Percentiles rank a stretch among this genome's conserved stretches.
phyloP scores from a whole-genome alignment of 1,284 basidiomycete genomes.

The Xerocomus alliaceus region DNA sequence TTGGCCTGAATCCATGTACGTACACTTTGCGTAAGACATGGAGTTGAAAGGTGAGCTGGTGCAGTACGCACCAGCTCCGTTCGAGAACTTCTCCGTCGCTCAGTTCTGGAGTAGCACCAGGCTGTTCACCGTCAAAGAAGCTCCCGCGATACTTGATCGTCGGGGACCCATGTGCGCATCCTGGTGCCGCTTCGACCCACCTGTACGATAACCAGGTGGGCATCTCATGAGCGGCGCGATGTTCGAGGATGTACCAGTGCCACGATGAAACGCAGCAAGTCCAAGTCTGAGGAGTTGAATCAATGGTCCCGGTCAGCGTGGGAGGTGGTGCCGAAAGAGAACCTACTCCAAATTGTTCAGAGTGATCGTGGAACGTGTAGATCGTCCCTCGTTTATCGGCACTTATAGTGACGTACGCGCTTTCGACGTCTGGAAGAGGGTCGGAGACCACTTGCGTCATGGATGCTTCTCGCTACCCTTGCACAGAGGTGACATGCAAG shows the following conservation, averaged over 20 bases:
- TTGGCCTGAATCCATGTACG: not conserved
- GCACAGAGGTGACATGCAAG: not conserved
- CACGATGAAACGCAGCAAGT: constrained; percentile 12
- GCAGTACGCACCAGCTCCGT: not conserved
- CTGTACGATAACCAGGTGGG: not conserved
- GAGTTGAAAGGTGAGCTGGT: not conserved
- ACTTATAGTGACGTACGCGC: constrained; percentile 7
- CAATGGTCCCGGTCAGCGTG: not conserved
- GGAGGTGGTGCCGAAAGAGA: not conserved
- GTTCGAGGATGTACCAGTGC: not conserved
- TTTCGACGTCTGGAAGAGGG: not conserved
- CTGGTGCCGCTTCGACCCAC: constrained; percentile 4
- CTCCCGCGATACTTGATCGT: constrained; percentile 74
- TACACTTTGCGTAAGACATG: not conserved
- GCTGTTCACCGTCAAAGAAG: not conserved
- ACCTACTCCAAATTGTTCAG: constrained; percentile 6
- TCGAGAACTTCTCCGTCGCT: not conserved
- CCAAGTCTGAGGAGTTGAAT: constrained; percentile 3
- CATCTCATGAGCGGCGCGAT: not conserved
- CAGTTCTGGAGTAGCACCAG: not conserved
- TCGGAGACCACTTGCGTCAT: constrained; percentile 4
- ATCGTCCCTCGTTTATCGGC: constrained; percentile 7
- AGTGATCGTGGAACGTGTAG: constrained; percentile 9
- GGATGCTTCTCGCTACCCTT: constrained; percentile 4
- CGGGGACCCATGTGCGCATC: not conserved